Percentiles rank a stretch among this genome's conserved stretches.
Conservation (phyloP, 352 stramenopile genomes). For the Phytophthora pluvialis region DNA sequence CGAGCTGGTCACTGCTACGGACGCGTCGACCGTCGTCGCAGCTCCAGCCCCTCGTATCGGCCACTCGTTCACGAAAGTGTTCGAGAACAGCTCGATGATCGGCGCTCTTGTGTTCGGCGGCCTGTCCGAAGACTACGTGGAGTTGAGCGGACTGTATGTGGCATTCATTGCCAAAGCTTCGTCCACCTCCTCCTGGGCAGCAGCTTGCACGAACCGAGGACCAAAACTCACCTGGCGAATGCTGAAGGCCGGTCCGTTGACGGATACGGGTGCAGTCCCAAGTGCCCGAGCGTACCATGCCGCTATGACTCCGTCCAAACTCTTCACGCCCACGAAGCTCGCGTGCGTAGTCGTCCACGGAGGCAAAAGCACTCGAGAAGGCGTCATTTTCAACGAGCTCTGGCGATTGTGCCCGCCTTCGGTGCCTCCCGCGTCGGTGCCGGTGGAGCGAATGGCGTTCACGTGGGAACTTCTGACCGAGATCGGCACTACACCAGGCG, state of each 20-base stretch:
- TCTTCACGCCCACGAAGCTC: conserved; percentile 3
- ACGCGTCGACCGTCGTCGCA: conserved; percentile 36
- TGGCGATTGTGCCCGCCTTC: conserved; percentile 9
- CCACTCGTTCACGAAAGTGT: conserved; percentile 37
- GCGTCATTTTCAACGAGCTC: conserved; percentile 1
- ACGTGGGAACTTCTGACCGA: conserved; percentile 6
- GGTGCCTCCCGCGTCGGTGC: conserved; percentile 18
- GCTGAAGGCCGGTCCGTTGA: neutral
- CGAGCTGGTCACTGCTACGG: conserved; percentile 46
- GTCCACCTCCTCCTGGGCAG: neutral
- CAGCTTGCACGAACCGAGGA: conserved; percentile 1
- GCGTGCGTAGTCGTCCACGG: neutral
- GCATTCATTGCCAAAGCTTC: conserved; percentile 1
- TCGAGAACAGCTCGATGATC: conserved; percentile 30
- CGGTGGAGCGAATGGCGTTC: conserved; percentile 2
- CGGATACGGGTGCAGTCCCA: neutral
- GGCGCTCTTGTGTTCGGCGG: conserved; percentile 42
- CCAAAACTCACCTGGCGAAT: neutral
- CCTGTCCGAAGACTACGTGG: neutral
- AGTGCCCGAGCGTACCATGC: conserved; percentile 5
- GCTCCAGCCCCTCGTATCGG: conserved; percentile 54
- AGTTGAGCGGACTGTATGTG: neutral
- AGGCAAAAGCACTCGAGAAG: conserved; percentile 5
- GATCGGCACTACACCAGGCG: conserved; percentile 13
- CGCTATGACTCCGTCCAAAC: conserved; percentile 4